Percentiles rank a stretch among this genome's conserved stretches.
Evolutionary conservation across 2,329 filamentous ascomycete genomes (phyloP).

Genomic region (Claviceps spartinae): DNA sequence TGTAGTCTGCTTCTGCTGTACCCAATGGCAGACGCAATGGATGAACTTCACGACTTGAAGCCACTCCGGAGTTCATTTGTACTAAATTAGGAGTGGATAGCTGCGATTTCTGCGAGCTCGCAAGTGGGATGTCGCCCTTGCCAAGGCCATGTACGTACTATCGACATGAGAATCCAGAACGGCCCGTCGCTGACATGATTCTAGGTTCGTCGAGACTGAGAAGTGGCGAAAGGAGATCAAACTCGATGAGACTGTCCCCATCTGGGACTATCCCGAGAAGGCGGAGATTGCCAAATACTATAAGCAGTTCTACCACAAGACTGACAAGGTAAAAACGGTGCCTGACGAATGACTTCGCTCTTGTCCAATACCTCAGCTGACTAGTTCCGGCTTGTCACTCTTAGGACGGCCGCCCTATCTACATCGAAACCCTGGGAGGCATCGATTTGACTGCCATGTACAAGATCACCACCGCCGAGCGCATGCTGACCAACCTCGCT

Average conservation of each 20-base stretch:
- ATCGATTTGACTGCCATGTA: slow-evolving; percentile 83
- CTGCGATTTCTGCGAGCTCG: slow-evolving; percentile 84
- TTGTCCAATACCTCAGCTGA: neutral
- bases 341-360: neutral
- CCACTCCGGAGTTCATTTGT: too few species aligned
- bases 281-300: slow-evolving; percentile 77
- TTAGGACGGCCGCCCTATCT: slow-evolving; percentile 92
- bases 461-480: slow-evolving; percentile 82
- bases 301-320: slow-evolving; percentile 98
- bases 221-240: slow-evolving; percentile 81
- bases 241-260: slow-evolving; percentile 66
- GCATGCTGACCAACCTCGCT: slow-evolving; percentile 93
- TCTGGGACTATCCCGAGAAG: slow-evolving; percentile 82
- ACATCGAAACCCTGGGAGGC: slow-evolving; percentile 91
- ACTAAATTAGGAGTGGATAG: slow-evolving; percentile 23
- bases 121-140: slow-evolving; percentile 77
- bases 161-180: neutral
- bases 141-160: slow-evolving; percentile 74
- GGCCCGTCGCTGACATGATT: neutral
- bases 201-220: slow-evolving; percentile 80
- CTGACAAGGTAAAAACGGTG: slow-evolving; percentile 49
- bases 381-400: neutral
- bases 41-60: neutral
- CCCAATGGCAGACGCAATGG: neutral
- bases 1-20: neutral